Evolutionary conservation across 2,329 filamentous ascomycete genomes (phyloP).

Genomic region (Calycina herbarum): DNA sequence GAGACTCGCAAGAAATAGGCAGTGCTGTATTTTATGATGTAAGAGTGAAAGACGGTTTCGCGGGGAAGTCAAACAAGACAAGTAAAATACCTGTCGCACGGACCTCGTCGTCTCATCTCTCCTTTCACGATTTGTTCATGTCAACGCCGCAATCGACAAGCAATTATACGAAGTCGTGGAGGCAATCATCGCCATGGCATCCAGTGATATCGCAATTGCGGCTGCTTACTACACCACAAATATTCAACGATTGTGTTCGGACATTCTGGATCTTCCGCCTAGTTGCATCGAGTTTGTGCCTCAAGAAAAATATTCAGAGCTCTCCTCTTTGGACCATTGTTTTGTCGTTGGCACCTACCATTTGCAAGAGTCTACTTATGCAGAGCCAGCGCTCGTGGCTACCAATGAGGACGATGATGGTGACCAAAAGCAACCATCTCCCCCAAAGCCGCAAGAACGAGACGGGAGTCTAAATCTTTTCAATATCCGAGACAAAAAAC

Average conservation of each 20-base stretch:
- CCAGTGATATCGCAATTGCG: not conserved
- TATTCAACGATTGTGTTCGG: slow-evolving; percentile 42
- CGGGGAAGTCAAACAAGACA: not conserved
- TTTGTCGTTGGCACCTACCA: slow-evolving; percentile 86
- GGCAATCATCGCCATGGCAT: not conserved
- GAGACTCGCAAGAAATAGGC: not conserved
- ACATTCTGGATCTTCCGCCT: slow-evolving; percentile 66
- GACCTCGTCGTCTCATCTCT: not conserved
- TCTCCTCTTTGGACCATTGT: slow-evolving; percentile 39
- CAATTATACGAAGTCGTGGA: not conserved
- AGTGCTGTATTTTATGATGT: not conserved
- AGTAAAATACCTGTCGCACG: not conserved
- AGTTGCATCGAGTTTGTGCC: slow-evolving; percentile 78
- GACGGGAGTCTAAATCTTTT: slow-evolving; percentile 75
- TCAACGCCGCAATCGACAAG: not conserved
- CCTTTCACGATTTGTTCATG: not conserved
- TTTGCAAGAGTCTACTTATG: slow-evolving; percentile 54
- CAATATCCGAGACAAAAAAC: slow-evolving; percentile 47
- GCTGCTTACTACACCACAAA: slow-evolving; percentile 12
- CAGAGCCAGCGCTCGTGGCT: slow-evolving; percentile 51
- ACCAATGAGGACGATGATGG: slow-evolving; percentile 49
- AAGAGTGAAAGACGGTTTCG: not conserved
- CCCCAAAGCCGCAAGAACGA: slow-evolving; percentile 57
- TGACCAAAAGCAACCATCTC: slow-evolving; percentile 22
- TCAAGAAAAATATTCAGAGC: slow-evolving; percentile 21